Evolutionary conservation across 169 alveolate genomes (phyloP), one percentile per base, ranked within the genome.

Genomic region (Perkinsus olseni): DNA sequence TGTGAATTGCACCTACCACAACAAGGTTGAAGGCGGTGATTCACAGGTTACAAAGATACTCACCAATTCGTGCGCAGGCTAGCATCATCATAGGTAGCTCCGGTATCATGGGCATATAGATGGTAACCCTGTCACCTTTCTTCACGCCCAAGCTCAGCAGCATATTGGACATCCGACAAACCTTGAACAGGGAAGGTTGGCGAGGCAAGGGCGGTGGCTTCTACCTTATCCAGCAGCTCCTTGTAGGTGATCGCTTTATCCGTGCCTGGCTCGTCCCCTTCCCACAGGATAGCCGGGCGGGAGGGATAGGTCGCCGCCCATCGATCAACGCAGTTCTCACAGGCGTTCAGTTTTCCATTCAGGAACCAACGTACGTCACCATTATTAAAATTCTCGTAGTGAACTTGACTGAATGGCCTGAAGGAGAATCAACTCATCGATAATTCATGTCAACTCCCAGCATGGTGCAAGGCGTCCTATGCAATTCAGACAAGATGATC

Each of bases 101-200:
- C 38, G 99, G 99, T 0, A 98, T 97, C 98, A 97, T 98, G 34
- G 99, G 99, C 98, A 99, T 97, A 96, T 99, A 99, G 93, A 98
- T 97, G 37, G 99, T 97, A 1, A 99, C 99, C 93, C 97, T 95
- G 95, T 98, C 99, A 74, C 99, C 99, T 94, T 98, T 98, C 38
- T 96, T 93, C 39, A 98, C 98, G 24, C 99, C 99, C 92, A 96
- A 94, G n/a, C 97, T 92, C 92, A 96, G 96, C 45, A 99, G 96
- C 93, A 98, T 97, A 91, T 97, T 97, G 4, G 99, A 99, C 92
- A 97, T 96, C 94, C 96, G 96, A 92, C 99, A 97, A 11, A 96
- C 97, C 74, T 96, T 74, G 40, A 39, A 36, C 38, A 38, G 17
- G 24, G 28, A 39, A 74, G 31, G 28, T 13, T 6, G 21, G 11